Evolutionary conservation across 208 protist species (phyloP).

Genomic region (Tetramitus jugosus): DNA sequence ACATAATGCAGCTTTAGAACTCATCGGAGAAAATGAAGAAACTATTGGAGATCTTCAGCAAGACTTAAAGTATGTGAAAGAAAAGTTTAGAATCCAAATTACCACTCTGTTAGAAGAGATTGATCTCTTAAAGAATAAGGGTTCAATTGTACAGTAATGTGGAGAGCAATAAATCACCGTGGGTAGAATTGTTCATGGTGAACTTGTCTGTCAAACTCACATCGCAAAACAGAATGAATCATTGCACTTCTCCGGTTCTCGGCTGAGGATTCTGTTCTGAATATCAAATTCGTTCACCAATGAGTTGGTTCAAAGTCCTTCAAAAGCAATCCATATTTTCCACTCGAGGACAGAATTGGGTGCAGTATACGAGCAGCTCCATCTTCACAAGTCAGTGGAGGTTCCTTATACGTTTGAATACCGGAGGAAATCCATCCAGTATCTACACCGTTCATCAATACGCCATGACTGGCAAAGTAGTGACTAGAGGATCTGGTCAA

Average conservation of each 20-base stretch:
- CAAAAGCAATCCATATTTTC: background rate
- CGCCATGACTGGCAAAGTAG: slow-evolving; percentile 34
- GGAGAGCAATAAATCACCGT: too few relatives aligned
- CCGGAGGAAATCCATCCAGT: slow-evolving; percentile 47
- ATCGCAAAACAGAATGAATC: too few relatives aligned
- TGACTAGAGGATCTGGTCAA: slow-evolving; percentile 51
- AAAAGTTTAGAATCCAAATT: background rate
- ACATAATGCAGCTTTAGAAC: background rate
- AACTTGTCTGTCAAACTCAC: too few relatives aligned
- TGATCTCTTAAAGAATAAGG: background rate
- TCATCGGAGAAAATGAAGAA: background rate
- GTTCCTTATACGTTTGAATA: background rate
- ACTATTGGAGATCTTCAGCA: background rate
- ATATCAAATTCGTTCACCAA: background rate
- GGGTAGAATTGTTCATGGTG: too few relatives aligned
- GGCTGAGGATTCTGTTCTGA: too few relatives aligned
- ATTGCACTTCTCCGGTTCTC: too few relatives aligned
- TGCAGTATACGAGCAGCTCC: slow-evolving; percentile 15
- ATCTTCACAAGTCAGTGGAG: slow-evolving; percentile 3
- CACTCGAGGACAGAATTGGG: background rate
- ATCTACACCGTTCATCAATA: slow-evolving; percentile 64
- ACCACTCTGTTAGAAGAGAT: background rate
- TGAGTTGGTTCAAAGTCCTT: background rate
- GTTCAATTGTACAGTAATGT: too few relatives aligned
- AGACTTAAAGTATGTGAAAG: background rate